Percentiles rank a stretch among this genome's conserved stretches.
These are phyloP conservation scores for Sporisorium graminicola DNA, from an alignment of 1,284 basidiomycete genomes.

Conservation along the genomic window DNA sequence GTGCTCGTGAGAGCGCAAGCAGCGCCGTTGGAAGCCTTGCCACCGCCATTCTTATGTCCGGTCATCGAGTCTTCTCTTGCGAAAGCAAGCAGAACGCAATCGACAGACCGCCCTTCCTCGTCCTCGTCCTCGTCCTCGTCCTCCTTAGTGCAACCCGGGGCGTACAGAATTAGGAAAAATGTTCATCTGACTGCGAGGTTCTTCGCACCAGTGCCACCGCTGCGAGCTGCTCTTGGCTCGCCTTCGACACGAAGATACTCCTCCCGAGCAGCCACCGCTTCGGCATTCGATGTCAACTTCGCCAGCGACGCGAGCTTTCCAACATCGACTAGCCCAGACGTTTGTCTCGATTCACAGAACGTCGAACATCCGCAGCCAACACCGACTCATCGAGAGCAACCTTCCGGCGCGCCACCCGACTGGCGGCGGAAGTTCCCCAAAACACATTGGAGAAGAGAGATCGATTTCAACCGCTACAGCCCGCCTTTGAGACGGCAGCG, in stretches of 20 bases:
- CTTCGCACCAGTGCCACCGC: too few species aligned
- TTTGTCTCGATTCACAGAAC: not conserved
- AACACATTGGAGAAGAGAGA: slow-evolving; percentile 36
- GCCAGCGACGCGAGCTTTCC: not conserved
- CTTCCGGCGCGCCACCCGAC: slow-evolving; percentile 7
- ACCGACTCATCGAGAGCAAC: not conserved
- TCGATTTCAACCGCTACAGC: slow-evolving; percentile 41
- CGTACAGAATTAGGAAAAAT: not conserved
- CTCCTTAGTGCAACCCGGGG: not conserved
- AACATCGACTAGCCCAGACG: not conserved
- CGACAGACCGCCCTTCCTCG: slow-evolving; percentile 14
- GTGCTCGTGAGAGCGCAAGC: not conserved
- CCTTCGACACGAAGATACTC: slow-evolving; percentile 11
- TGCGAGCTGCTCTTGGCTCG: not conserved
- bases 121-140: too few species aligned
- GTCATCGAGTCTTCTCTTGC: slow-evolving; percentile 5
- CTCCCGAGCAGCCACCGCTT: slow-evolving; percentile 12
- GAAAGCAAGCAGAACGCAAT: not conserved
- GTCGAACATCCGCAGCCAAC: not conserved
- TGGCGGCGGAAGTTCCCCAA: slow-evolving; percentile 32
- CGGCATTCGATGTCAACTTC: not conserved
- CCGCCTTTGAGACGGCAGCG: slow-evolving; percentile 23
- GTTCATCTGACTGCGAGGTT: not conserved
- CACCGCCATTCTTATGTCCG: slow-evolving; percentile 33
- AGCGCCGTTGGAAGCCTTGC: slow-evolving; percentile 3